phyloP scores from a whole-genome alignment of 169 alveolate genomes.

The Plasmodium malariae region DNA sequence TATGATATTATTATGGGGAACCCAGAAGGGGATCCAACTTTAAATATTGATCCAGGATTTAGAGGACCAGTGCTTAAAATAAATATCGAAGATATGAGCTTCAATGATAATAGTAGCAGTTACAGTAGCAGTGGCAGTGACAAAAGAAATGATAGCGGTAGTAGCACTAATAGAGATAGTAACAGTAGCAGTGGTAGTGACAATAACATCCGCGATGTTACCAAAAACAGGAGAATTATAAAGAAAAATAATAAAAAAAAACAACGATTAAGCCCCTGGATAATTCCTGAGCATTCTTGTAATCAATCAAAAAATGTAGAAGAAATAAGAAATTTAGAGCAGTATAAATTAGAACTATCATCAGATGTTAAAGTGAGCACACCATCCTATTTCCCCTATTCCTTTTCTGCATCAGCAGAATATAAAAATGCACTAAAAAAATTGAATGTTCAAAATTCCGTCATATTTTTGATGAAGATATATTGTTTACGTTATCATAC shows the following conservation, averaged over 20 bases:
- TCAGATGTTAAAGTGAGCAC: slow-evolving; percentile 87
- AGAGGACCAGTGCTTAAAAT: slow-evolving; percentile 87
- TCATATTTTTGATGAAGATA: slow-evolving; percentile 85
- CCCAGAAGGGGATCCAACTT: slow-evolving; percentile 89
- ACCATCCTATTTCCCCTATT: slow-evolving; percentile 79
- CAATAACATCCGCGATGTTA: background rate
- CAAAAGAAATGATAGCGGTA: background rate
- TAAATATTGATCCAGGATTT: slow-evolving; percentile 90
- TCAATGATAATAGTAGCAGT: background rate
- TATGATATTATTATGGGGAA: slow-evolving; percentile 88
- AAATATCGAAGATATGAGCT: slow-evolving; percentile 15
- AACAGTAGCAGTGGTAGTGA: background rate
- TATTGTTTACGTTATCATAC: slow-evolving; percentile 90
- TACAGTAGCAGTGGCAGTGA: background rate
- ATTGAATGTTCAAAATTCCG: slow-evolving; percentile 76
- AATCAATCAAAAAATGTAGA: slow-evolving; percentile 77
- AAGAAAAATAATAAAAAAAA: background rate
- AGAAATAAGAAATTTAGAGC: slow-evolving; percentile 76
- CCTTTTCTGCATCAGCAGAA: slow-evolving; percentile 89
- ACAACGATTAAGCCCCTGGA: slow-evolving; percentile 46
- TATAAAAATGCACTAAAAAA: slow-evolving; percentile 83
- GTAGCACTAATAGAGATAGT: background rate
- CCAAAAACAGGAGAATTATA: background rate
- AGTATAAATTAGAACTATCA: slow-evolving; percentile 83
- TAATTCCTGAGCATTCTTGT: slow-evolving; percentile 76